Conservation (phyloP, 1,284 basidiomycete species). For the Sphaerobolus stellatus region DNA sequence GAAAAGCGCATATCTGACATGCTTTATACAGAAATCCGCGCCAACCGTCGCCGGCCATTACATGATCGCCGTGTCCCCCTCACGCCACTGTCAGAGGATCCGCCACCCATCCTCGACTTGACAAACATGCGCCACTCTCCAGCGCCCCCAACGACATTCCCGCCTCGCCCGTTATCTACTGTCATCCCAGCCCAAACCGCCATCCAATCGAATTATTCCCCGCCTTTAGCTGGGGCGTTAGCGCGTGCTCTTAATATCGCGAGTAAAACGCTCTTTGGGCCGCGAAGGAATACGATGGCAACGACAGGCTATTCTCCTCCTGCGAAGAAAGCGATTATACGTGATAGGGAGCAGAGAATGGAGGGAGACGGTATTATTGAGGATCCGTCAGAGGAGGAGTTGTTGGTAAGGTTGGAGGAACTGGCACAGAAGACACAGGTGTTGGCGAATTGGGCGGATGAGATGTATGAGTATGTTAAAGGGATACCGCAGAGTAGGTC, state of each 20-base stretch:
- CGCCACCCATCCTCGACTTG: conserved; percentile 25
- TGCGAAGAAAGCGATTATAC: too few relatives aligned
- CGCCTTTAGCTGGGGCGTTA: conserved; percentile 65
- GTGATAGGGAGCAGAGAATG: too few relatives aligned
- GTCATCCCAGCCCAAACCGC: conserved; percentile 35
- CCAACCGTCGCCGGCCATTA: conserved; percentile 56
- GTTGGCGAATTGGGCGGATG: conserved; percentile 89
- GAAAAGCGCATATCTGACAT: conserved; percentile 10
- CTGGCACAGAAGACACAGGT: conserved; percentile 95
- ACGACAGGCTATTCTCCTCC: too few relatives aligned
- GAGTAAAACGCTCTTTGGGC: conserved; percentile 87
- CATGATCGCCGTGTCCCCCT: conserved; percentile 50
- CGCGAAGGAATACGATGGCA: too few relatives aligned
- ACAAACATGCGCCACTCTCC: conserved; percentile 29
- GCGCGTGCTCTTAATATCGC: conserved; percentile 87
- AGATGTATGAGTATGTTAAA: conserved; percentile 83
- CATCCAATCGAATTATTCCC: conserved; percentile 60
- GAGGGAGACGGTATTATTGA: conserved; percentile 31
- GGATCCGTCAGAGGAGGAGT: conserved; percentile 81
- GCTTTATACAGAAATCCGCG: conserved; percentile 56
- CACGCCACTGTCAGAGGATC: conserved; percentile 45
- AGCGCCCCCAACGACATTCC: conserved; percentile 48
- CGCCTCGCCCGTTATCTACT: conserved; percentile 51
- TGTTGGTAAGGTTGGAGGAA: conserved; percentile 79
- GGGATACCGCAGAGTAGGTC: conserved; percentile 72